phyloP scores from a whole-genome alignment of 768 basidiomycete genomes.

The Rhodotorula graminis region DNA sequence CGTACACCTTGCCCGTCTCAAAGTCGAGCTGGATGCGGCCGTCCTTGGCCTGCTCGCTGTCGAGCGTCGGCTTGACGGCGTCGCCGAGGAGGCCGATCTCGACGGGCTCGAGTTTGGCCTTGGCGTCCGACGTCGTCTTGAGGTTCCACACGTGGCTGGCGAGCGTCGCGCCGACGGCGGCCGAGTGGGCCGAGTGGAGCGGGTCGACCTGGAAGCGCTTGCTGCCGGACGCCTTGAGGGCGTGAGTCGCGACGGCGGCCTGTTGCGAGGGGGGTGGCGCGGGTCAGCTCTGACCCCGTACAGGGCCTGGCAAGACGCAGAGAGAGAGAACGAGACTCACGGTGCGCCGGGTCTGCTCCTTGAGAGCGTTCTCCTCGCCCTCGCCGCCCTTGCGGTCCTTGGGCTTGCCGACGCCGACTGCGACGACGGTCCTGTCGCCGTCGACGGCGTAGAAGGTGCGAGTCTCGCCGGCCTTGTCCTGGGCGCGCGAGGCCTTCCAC shows the following conservation, averaged over 20 bases:
- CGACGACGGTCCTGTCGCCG: slow-evolving; percentile 32
- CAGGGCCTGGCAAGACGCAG: not conserved
- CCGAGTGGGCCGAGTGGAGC: slow-evolving; percentile 38
- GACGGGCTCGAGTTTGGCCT: slow-evolving; percentile 64
- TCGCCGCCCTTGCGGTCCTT: slow-evolving; percentile 21
- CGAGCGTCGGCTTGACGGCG: slow-evolving; percentile 16
- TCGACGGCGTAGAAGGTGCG: slow-evolving; percentile 47
- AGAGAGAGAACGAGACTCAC: not conserved
- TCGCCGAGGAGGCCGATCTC: slow-evolving; percentile 54
- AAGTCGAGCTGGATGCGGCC: slow-evolving; percentile 52
- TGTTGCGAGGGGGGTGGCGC: slow-evolving; percentile 52
- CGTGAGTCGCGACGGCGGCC: slow-evolving; percentile 68
- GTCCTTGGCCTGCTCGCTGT: slow-evolving; percentile 56
- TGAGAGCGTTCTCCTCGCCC: slow-evolving; percentile 27
- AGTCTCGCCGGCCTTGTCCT: slow-evolving; percentile 42
- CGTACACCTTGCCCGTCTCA: slow-evolving; percentile 69
- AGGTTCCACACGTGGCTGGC: slow-evolving; percentile 47
- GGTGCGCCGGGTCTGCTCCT: slow-evolving; percentile 20
- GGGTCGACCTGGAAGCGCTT: slow-evolving; percentile 62
- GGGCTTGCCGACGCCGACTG: slow-evolving; percentile 19
- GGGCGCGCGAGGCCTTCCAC: slow-evolving; percentile 38
- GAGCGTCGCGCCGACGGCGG: slow-evolving; percentile 73
- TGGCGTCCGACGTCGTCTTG: slow-evolving; percentile 36
- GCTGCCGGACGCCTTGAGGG: slow-evolving; percentile 57
- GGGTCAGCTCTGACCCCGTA: slow-evolving; percentile 50